These are phyloP conservation scores for Mortierella hygrophila DNA, from an alignment of 192 early-diverging fungal species.

Conservation along the genomic window DNA sequence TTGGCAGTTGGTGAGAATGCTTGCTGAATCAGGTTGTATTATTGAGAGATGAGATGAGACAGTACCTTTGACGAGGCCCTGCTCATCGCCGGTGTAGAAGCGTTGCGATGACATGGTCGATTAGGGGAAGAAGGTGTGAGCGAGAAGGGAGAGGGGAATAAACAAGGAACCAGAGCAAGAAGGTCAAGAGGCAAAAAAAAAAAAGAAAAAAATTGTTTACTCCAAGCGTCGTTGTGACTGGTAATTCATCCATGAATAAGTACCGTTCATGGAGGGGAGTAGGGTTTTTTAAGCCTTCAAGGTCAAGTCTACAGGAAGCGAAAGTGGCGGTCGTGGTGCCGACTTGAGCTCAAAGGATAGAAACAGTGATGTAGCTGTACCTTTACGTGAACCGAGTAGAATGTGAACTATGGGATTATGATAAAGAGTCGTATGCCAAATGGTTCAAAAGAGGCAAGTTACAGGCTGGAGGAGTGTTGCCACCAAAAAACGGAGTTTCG, in stretches of 20 bases:
- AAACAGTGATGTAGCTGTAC: too few species aligned
- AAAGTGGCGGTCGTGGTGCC: background rate
- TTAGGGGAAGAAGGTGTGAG: background rate
- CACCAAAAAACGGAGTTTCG: too few species aligned
- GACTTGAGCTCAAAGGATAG: too few species aligned
- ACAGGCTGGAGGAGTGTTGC: too few species aligned
- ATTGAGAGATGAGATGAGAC: background rate
- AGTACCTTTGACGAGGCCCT: conserved; percentile 58
- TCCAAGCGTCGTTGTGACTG: background rate
- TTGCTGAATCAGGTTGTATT: background rate
- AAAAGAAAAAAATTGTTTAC: conserved; percentile 33
- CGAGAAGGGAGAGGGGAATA: background rate
- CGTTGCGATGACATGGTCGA: conserved; percentile 46
- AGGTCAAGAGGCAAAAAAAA: background rate
- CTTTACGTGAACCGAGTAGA: too few species aligned
- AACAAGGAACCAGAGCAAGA: background rate
- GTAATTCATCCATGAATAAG: background rate
- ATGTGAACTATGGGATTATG: too few species aligned
- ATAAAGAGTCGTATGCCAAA: too few species aligned
- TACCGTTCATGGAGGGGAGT: too few species aligned
- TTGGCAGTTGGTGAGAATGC: background rate
- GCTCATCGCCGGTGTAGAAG: conserved; percentile 59
- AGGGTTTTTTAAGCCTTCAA: too few species aligned
- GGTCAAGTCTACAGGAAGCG: too few species aligned
- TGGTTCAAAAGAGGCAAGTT: too few species aligned